Evolutionary conservation across 306 rosid genomes (phyloP), one percentile per base, ranked within the genome.

Genomic region (Dryas drummondii): DNA sequence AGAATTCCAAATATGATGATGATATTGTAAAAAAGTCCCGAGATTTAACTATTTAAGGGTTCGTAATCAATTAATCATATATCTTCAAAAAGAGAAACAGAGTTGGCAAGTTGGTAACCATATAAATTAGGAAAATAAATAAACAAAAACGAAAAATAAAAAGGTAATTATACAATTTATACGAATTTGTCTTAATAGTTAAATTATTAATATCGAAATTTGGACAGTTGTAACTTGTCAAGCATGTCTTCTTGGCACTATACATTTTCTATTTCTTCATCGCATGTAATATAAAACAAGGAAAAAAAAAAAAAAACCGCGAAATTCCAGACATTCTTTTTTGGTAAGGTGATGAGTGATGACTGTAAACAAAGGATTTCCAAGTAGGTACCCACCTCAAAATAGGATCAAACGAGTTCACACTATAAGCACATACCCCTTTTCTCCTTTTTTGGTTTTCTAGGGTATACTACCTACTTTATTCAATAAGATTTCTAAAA

Each of bases 321-420:
- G 4, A 12, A 3, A 41, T 5, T 55, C 40, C 41, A 3, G 8
- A 59, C 40, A 1, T 13, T 32, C 5, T 4, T 26, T 13, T 37
- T 13, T 62, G 14, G 67, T 32, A 32, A 32, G 37, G 37, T 32
- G 37, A 22, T 1, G n/a, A 7, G 37, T 32, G 37, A 22, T 1
- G n/a, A 7, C 41, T 7, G 0, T 58, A 15, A 58, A 8, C 63
- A 4, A 22, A 40, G 40, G 40, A 5, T 19, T 57, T 58, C 14
- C 16, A 58, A 5, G 5, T 2, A 5, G 49, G 49, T 5, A 46
- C 49, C 49, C 9, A 46, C 49, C 8, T 14, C 17, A 60, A 5
- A 70, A 54, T 19, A 7, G 63, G 16, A 70, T 70, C 64, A 53
- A 70, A 53, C 4, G 11, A 1, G 37, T 70, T 53, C 74, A 16